Conservation (phyloP, 257 asterid species). For the Ehretia macrophylla region DNA sequence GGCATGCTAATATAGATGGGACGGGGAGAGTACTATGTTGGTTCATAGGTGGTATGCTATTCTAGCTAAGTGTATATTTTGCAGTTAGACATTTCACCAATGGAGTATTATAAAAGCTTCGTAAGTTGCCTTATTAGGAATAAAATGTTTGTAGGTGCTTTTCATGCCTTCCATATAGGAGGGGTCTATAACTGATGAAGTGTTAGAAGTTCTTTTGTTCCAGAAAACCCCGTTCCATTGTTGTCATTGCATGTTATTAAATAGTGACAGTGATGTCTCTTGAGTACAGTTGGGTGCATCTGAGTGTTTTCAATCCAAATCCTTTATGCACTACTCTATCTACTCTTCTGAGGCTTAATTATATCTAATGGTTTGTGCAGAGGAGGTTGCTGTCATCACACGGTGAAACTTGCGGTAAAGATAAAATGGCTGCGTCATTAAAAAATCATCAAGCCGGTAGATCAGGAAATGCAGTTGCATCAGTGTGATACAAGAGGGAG, state of each 20-base stretch:
- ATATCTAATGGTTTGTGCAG: conserved; percentile 36
- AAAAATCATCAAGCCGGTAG: conserved; percentile 2
- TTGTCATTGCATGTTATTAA: not conserved
- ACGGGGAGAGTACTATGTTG: too few relatives aligned
- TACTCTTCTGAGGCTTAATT: not conserved
- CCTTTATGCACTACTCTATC: not conserved
- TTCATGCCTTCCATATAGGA: too few relatives aligned
- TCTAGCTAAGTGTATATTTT: too few relatives aligned
- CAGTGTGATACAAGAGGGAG: not conserved
- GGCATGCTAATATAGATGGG: too few relatives aligned
- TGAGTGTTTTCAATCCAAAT: not conserved
- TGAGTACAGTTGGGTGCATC: not conserved
- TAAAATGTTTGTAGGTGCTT: too few relatives aligned
- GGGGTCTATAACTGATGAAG: not conserved
- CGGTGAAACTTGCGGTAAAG: conserved; percentile 18
- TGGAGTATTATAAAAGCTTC: too few relatives aligned
- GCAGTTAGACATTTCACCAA: too few relatives aligned
- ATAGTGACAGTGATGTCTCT: not conserved
- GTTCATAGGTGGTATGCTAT: too few relatives aligned
- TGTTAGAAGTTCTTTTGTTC: not conserved
- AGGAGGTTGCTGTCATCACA: conserved; percentile 48
- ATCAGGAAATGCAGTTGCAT: conserved; percentile 16
- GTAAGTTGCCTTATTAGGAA: too few relatives aligned
- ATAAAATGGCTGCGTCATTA: conserved; percentile 6
- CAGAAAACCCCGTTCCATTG: not conserved